These are phyloP conservation scores for Fusarium hainanense DNA, from an alignment of 2,329 filamentous ascomycete species.

Conservation along the genomic window DNA sequence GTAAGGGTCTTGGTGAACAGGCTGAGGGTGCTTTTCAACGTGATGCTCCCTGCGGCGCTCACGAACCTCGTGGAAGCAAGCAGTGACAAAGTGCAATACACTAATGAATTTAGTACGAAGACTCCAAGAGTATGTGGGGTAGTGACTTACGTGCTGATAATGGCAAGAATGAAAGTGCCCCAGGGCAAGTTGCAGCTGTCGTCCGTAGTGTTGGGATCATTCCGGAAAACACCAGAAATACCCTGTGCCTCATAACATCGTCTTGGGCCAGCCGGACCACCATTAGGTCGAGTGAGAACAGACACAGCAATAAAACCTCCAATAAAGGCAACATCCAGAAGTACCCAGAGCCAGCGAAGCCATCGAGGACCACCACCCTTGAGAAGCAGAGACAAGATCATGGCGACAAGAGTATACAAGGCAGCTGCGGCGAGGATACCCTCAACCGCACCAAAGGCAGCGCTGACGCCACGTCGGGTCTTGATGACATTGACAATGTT, in stretches of 20 bases:
- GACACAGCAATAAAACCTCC: conserved; percentile 17
- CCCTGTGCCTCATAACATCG: conserved; percentile 7
- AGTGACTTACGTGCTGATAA: conserved; percentile 27
- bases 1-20: background rate
- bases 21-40: background rate
- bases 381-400: conserved; percentile 11
- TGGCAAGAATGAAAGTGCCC: conserved; percentile 28
- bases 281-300: conserved; percentile 21
- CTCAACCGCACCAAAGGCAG: conserved; percentile 25
- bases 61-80: conserved; percentile 16
- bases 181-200: conserved; percentile 22
- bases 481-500: conserved; percentile 21
- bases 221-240: background rate
- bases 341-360: conserved; percentile 27
- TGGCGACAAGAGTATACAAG: conserved; percentile 26
- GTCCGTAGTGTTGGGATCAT: background rate
- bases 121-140: too few relatives aligned
- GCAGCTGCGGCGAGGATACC: conserved; percentile 36
- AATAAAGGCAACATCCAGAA: conserved; percentile 18
- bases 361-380: conserved; percentile 22
- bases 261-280: conserved; percentile 6
- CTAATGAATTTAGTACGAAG: background rate
- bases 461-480: conserved; percentile 22
- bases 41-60: conserved; percentile 7
- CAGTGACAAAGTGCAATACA: conserved; percentile 11